A percentile compares a stretch with the other conserved stretches of the same genome.
These are phyloP conservation scores for Meyerozyma elateridarum DNA, from an alignment of 1,139 yeast species.

Conservation along the genomic window DNA sequence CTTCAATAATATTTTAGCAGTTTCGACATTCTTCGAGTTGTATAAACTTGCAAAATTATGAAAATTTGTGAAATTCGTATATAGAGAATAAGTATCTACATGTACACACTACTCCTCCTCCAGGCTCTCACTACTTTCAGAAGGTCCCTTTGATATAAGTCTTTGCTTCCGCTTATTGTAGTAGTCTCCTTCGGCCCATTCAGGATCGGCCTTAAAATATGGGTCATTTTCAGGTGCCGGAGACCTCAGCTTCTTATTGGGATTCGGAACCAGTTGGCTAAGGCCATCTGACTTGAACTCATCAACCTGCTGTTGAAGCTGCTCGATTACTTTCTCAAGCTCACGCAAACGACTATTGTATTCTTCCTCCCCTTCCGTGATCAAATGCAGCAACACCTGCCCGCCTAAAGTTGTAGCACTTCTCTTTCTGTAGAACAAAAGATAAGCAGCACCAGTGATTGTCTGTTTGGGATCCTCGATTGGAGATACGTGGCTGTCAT, in stretches of 20 bases:
- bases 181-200: conserved; percentile 16
- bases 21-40: too few species aligned
- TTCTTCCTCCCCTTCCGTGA: conserved; percentile 9
- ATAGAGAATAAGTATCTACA: too few species aligned
- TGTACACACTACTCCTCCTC: too few species aligned
- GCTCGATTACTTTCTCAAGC: conserved; percentile 6
- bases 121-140: too few species aligned
- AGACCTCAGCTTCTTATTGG: conserved; percentile 18
- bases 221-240: conserved; percentile 13
- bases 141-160: conserved; percentile 26
- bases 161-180: conserved; percentile 31
- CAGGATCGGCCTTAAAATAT: conserved; percentile 13
- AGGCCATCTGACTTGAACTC: conserved; percentile 5
- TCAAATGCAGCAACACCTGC: conserved; percentile 16
- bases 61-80: too few species aligned
- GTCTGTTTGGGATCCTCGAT: conserved; percentile 55
- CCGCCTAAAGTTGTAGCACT: conserved; percentile 33
- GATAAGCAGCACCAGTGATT: conserved; percentile 81
- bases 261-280: conserved; percentile 1
- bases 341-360: conserved; percentile 3
- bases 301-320: conserved; percentile 7
- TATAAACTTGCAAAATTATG: too few species aligned
- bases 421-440: conserved; percentile 76
- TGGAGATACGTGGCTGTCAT: conserved; percentile 73
- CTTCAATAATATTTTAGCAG: too few species aligned